phyloP scores from a whole-genome alignment of 2,329 filamentous ascomycete genomes.

The Magnaporthiopsis incrustans region DNA sequence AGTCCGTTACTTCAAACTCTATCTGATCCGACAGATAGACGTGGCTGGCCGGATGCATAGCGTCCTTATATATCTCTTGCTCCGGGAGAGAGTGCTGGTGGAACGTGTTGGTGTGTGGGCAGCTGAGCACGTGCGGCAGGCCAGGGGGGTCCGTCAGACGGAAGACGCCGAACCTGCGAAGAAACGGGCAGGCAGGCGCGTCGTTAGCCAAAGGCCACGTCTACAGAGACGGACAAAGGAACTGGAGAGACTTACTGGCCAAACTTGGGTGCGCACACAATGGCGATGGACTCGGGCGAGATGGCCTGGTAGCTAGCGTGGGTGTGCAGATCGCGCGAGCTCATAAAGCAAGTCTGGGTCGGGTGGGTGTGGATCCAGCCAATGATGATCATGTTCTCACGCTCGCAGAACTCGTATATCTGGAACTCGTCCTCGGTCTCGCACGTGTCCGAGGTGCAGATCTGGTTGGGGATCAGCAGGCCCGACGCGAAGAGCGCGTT shows the following conservation, averaged over 20 bases:
- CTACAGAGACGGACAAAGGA: neutral
- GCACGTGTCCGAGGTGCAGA: conserved; percentile 84
- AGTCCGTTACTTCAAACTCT: conserved; percentile 50
- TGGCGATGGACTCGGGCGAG: conserved; percentile 92
- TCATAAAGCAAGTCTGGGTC: conserved; percentile 96
- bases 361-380: conserved; percentile 99
- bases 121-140: conserved; percentile 74
- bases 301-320: conserved; percentile 93
- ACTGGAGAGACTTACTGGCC: conserved; percentile 49
- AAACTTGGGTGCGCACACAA: conserved; percentile 86
- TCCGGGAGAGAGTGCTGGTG: conserved; percentile 55
- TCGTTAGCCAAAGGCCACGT: neutral
- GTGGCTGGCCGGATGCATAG: conserved; percentile 57
- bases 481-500: conserved; percentile 89
- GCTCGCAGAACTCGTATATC: conserved; percentile 83
- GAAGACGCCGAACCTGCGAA: conserved; percentile 74
- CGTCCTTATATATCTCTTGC: conserved; percentile 70
- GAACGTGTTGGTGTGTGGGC: conserved; percentile 71
- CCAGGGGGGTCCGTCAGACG: conserved; percentile 89
- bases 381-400: conserved; percentile 73
- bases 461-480: conserved; percentile 85
- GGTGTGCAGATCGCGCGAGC: conserved; percentile 85
- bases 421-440: conserved; percentile 83
- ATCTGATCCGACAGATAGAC: conserved; percentile 61
- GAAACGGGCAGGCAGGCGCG: neutral